Base-by-base conservation (phyloP, 106 monocot species). In the Phalaenopsis aphrodite region DNA sequence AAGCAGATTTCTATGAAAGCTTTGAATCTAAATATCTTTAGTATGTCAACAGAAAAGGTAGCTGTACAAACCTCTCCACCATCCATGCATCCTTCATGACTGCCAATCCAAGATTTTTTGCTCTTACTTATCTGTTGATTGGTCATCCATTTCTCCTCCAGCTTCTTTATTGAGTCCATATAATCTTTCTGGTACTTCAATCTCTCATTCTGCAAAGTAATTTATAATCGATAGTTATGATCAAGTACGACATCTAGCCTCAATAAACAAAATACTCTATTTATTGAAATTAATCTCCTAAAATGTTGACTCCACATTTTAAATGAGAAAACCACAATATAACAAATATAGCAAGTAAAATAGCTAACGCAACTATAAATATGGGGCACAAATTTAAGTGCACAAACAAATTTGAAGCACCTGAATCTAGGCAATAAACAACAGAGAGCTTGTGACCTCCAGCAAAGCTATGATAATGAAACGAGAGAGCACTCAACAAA, bases 111-210 rank as follows among this genome's bases (percentile, higher is more conserved):
- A 52, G 66, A 66, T 75, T 78, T 87, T 17, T 57, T 69, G 78
- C 77, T 81, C 19, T 42, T 81, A 78, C 78, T 77, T 23, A 66
- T 82, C 84, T 89, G 85, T 45, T 84, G 88, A 79, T 79, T 87
- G 45, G 77, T 79, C 79, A 61, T 81, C 86, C 86, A 88, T 82
- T 93, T 90, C 80, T 93, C 88, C 85, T 93, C 93, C 38, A 93
- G 82, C 78, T 87, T 90, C 79, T 87, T 90, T 78, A 93, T 85
- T 46, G 93, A 90, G 39, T 90, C 93, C 83, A 90, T 85, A 79
- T 93, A 88, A 66, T 90, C 93, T 56, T 83, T 83, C 57, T 90
- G 90, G 80, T 85, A 90, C 78, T 89, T 91, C 21, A 79, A 42
- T 82, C 76, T 91, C 84, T 86, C 94, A 86, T 83, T 91, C 91